phyloP scores from a whole-genome alignment of 352 stramenopile genomes.

The Globisporangium nagaii region DNA sequence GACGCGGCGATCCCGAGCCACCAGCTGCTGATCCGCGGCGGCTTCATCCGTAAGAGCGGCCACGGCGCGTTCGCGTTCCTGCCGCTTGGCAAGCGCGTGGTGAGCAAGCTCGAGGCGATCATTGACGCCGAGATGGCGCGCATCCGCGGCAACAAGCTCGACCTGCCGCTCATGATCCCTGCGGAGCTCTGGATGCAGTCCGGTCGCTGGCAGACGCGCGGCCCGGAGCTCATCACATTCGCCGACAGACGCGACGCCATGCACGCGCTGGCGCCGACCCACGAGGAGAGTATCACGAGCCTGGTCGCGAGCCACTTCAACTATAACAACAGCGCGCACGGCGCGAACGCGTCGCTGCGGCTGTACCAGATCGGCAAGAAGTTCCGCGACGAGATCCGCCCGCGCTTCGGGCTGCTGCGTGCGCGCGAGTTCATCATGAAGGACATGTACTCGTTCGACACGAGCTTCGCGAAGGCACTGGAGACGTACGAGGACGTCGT shows the following conservation, averaged over 20 bases:
- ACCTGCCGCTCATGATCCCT: slow-evolving; percentile 71
- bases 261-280: slow-evolving; percentile 71
- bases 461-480: slow-evolving; percentile 45
- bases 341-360: slow-evolving; percentile 41
- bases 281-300: slow-evolving; percentile 83
- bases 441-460: slow-evolving; percentile 89
- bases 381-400: slow-evolving; percentile 86
- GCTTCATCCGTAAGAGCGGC: slow-evolving; percentile 83
- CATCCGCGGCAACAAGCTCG: slow-evolving; percentile 81
- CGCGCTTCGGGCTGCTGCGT: slow-evolving; percentile 76
- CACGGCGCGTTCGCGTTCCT: slow-evolving; percentile 79
- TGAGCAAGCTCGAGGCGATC: slow-evolving; percentile 71
- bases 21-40: slow-evolving; percentile 76
- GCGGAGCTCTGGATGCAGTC: slow-evolving; percentile 79
- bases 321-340: slow-evolving; percentile 19
- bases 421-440: slow-evolving; percentile 90
- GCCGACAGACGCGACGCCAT: slow-evolving; percentile 63
- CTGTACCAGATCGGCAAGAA: slow-evolving; percentile 88
- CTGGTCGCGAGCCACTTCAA: slow-evolving; percentile 68
- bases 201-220: slow-evolving; percentile 76
- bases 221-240: slow-evolving; percentile 80
- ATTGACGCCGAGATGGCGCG: slow-evolving; percentile 79
- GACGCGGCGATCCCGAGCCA: slow-evolving; percentile 82
- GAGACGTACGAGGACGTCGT: slow-evolving; percentile 80
- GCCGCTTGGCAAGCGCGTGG: slow-evolving; percentile 67